Conservation (phyloP, 2,329 filamentous ascomycete genomes). For the Torrubiella hemipterigena region DNA sequence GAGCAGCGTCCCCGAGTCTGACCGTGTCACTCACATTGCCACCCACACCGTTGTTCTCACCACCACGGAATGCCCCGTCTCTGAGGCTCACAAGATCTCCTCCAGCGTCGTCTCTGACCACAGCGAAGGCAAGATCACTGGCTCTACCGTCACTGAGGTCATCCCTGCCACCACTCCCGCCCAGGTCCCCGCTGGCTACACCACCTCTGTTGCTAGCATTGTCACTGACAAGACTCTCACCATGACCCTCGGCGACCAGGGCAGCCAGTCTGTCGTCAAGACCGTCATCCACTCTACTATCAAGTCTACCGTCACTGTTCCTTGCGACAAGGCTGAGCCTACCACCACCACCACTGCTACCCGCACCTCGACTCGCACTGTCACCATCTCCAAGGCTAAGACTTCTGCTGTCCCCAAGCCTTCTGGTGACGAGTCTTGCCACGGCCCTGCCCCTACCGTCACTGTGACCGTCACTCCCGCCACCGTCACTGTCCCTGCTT, state of each 20-base stretch:
- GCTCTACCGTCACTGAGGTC: slow-evolving; percentile 10
- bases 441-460: slow-evolving; percentile 9
- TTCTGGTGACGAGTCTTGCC: slow-evolving; percentile 7
- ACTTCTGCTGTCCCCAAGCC: slow-evolving; percentile 10
- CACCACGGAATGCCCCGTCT: slow-evolving; percentile 32
- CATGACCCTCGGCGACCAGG: slow-evolving; percentile 20
- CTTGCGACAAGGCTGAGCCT: slow-evolving; percentile 13
- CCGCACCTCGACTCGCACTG: slow-evolving; percentile 21
- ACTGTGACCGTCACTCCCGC: slow-evolving; percentile 10
- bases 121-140: slow-evolving; percentile 22
- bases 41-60: slow-evolving; percentile 27
- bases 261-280: slow-evolving; percentile 20
- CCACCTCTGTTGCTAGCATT: slow-evolving; percentile 14
- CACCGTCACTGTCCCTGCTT: slow-evolving; percentile 11
- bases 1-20: slow-evolving; percentile 21
- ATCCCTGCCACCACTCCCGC: slow-evolving; percentile 2
- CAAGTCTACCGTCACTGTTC: slow-evolving; percentile 18
- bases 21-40: slow-evolving; percentile 19
- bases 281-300: slow-evolving; percentile 31
- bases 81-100: slow-evolving; percentile 26
- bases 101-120: slow-evolving; percentile 24
- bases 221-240: slow-evolving; percentile 21
- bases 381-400: slow-evolving; percentile 14
- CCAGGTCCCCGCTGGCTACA: slow-evolving; percentile 1
- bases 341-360: slow-evolving; percentile 27